Evolutionary conservation across 202 grass and related monocot genomes (phyloP), one percentile per base, ranked within the genome.

Genomic region (Brachypodium distachyon): DNA sequence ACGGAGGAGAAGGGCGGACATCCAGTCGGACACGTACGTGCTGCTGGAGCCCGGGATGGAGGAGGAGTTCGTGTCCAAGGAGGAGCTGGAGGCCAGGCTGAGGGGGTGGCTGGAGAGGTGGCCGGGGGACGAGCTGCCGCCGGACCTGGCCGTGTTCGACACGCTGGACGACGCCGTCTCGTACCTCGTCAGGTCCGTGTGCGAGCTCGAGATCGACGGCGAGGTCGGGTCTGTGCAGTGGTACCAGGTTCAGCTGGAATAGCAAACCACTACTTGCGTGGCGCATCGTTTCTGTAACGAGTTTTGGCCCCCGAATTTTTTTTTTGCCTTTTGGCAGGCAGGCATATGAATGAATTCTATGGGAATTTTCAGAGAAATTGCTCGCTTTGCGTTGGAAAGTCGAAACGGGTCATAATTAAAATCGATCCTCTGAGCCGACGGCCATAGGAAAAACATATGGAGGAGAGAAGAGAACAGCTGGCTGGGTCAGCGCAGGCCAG

Each of bases 181-280:
- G 1, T 91, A 98, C 74, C 95, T 98, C 7, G 74, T 98, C 31
- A 61, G 88, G 82, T 90, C 89, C 1, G 95, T 90, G 23, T 98
- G 95, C 64, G 89, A 90, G 91, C 89, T 88, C 9, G 91, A 98
- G 77, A 58, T 98, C 27, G 77, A 92, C n/a, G 91, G 89, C 31
- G 87, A 98, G n/a, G 87, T 85, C 12, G 91, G 91, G 2, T 98
- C 91, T 7, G 74, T 98, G 57, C 85, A 98, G 77, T 98, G 95
- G 91, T 98, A 92, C 62, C 88, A 97, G 84, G 94, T 92, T 48
- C 79, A 75, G 38, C 57, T 94, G 36, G 88, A 97, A 48, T 89
- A 73, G 81, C 12, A 13, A 41, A 44, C 13, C 42, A 44, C n/a
- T n/a, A n/a, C n/a, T n/a, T n/a, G n/a, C n/a, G n/a, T n/a, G n/a